phyloP scores from a whole-genome alignment of 192 early-diverging fungal species.

The Allomyces javanicus region DNA sequence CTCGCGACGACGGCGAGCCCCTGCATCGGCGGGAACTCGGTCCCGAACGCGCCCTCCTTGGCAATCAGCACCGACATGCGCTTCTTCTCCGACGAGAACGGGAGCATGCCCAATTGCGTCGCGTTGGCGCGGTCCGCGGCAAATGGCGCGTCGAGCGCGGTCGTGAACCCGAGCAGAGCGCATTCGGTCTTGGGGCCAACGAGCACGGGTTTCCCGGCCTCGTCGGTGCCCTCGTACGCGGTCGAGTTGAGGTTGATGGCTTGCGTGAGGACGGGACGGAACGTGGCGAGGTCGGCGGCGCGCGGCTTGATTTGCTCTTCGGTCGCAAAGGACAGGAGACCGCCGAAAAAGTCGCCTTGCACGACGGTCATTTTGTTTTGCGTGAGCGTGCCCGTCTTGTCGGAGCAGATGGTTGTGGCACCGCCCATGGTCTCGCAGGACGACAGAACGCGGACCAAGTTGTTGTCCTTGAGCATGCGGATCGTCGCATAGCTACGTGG shows the following conservation, averaged over 20 bases:
- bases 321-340: not conserved
- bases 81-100: conserved; percentile 80
- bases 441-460: conserved; percentile 58
- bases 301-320: not conserved
- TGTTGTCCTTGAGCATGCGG: conserved; percentile 55
- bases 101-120: conserved; percentile 46
- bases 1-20: conserved; percentile 5
- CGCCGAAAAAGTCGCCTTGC: conserved; percentile 28
- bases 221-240: conserved; percentile 49
- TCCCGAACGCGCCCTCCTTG: conserved; percentile 1
- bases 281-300: conserved; percentile 22
- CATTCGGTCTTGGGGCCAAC: conserved; percentile 68
- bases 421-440: conserved; percentile 71
- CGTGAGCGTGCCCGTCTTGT: conserved; percentile 76
- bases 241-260: conserved; percentile 41
- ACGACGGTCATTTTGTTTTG: conserved; percentile 70
- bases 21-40: not conserved
- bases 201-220: conserved; percentile 33
- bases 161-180: conserved; percentile 47
- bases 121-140: conserved; percentile 32
- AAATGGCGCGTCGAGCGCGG: conserved; percentile 12
- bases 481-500: too few species aligned
- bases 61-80: conserved; percentile 60
- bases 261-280: conserved; percentile 16
- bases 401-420: conserved; percentile 62